Conservation (phyloP, 352 stramenopile genomes). For the Elongisporangium undulatum region DNA sequence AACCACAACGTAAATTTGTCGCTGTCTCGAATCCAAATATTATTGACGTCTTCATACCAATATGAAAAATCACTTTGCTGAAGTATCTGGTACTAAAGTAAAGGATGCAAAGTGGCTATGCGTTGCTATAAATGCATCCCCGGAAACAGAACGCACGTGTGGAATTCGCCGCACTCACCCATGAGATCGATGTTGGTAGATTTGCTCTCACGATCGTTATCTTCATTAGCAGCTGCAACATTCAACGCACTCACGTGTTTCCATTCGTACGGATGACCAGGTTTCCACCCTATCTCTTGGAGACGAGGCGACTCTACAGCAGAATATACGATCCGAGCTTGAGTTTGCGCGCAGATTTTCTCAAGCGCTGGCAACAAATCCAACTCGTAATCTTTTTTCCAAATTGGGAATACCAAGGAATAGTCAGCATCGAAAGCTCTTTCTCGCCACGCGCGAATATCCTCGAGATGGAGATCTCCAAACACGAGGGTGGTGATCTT, state of each 20-base stretch:
- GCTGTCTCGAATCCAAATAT: too few species aligned
- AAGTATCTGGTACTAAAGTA: too few species aligned
- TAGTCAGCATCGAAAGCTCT: constrained; percentile 47
- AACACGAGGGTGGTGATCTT: constrained; percentile 63
- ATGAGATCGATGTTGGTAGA: constrained; percentile 57
- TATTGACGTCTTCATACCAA: too few species aligned
- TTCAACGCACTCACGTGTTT: constrained; percentile 25
- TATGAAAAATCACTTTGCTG: too few species aligned
- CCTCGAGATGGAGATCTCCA: constrained; percentile 86
- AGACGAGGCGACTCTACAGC: constrained; percentile 34
- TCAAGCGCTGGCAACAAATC: constrained; percentile 71
- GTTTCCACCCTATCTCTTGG: constrained; percentile 12
- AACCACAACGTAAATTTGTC: too few species aligned
- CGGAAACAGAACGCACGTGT: constrained; percentile 80
- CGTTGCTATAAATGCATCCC: constrained; percentile 26
- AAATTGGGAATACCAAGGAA: constrained; percentile 72
- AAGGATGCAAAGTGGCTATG: too few species aligned
- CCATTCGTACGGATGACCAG: constrained; percentile 42
- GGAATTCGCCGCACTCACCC: constrained; percentile 89
- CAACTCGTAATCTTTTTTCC: constrained; percentile 50
- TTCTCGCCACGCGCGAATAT: constrained; percentile 82
- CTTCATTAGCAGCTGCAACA: constrained; percentile 1
- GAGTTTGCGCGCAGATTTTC: constrained; percentile 34
- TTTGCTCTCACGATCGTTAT: background rate
- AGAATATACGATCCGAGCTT: constrained; percentile 45